Conservation (phyloP, 768 basidiomycete species). For the Xanthoconium purpureum region DNA sequence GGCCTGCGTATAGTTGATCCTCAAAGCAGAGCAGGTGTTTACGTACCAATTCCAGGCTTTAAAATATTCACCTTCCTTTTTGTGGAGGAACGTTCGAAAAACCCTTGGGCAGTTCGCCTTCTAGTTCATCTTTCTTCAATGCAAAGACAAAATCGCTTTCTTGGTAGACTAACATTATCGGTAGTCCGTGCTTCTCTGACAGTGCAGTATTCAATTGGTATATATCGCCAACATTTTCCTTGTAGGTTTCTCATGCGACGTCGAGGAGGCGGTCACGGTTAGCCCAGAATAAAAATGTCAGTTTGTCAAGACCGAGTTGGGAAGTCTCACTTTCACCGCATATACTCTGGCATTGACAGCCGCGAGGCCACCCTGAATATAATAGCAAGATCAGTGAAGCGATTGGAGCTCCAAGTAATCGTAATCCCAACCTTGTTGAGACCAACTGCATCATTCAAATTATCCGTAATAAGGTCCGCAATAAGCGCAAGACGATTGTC, state of each 20-base stretch:
- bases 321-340: slow-evolving; percentile 63
- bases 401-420: neutral
- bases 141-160: slow-evolving; percentile 72
- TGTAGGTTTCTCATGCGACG: slow-evolving; percentile 92
- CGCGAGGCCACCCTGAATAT: slow-evolving; percentile 59
- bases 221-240: slow-evolving; percentile 90
- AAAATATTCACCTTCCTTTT: slow-evolving; percentile 73
- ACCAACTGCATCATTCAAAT: slow-evolving; percentile 70
- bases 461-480: slow-evolving; percentile 52
- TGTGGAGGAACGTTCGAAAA: slow-evolving; percentile 67
- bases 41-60: slow-evolving; percentile 77
- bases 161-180: slow-evolving; percentile 66
- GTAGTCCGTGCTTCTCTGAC: slow-evolving; percentile 60
- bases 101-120: slow-evolving; percentile 56
- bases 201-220: slow-evolving; percentile 60
- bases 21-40: neutral
- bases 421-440: slow-evolving; percentile 51
- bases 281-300: slow-evolving; percentile 40
- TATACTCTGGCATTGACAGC: slow-evolving; percentile 82
- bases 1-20: neutral
- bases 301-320: neutral
- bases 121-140: slow-evolving; percentile 56
- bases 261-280: slow-evolving; percentile 83
- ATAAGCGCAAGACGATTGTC: slow-evolving; percentile 71
- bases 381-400: neutral